Evolutionary conservation across 1,139 yeast genomes (phyloP).

Genomic region (Saccharomycopsis crataegensis): DNA sequence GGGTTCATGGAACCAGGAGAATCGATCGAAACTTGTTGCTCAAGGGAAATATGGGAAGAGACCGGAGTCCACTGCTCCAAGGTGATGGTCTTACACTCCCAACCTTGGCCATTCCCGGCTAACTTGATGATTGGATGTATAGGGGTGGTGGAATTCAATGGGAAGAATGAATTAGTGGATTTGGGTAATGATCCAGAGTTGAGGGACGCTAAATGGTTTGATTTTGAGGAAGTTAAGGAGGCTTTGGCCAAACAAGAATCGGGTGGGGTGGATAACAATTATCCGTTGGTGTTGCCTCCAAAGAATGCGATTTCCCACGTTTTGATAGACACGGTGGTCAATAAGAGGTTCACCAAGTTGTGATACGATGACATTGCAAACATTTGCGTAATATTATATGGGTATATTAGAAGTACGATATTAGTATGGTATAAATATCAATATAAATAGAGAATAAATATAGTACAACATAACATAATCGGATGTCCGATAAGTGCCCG

Average conservation of each 20-base stretch:
- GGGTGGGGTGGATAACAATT: slow-evolving; percentile 24
- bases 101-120: slow-evolving; percentile 97
- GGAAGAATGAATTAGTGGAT: slow-evolving; percentile 51
- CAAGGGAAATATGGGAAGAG: slow-evolving; percentile 92
- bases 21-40: slow-evolving; percentile 79
- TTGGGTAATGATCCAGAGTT: slow-evolving; percentile 81
- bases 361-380: slow-evolving; percentile 2
- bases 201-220: slow-evolving; percentile 80
- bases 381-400: neutral
- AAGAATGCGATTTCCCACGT: slow-evolving; percentile 42
- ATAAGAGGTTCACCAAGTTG: slow-evolving; percentile 18
- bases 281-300: slow-evolving; percentile 37
- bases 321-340: slow-evolving; percentile 32
- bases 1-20: slow-evolving; percentile 97
- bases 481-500: too few relatives aligned
- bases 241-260: slow-evolving; percentile 37
- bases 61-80: slow-evolving; percentile 68
- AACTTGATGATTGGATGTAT: slow-evolving; percentile 90
- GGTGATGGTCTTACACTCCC: slow-evolving; percentile 59
- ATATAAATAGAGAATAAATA: too few relatives aligned
- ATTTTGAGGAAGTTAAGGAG: slow-evolving; percentile 42
- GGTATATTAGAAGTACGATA: neutral
- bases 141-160: slow-evolving; percentile 62
- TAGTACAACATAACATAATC: too few relatives aligned
- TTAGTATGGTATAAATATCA: neutral